Percentiles rank a stretch among this genome's conserved stretches.
Conservation (phyloP, 345 rosid species). For the Combretum micranthum region DNA sequence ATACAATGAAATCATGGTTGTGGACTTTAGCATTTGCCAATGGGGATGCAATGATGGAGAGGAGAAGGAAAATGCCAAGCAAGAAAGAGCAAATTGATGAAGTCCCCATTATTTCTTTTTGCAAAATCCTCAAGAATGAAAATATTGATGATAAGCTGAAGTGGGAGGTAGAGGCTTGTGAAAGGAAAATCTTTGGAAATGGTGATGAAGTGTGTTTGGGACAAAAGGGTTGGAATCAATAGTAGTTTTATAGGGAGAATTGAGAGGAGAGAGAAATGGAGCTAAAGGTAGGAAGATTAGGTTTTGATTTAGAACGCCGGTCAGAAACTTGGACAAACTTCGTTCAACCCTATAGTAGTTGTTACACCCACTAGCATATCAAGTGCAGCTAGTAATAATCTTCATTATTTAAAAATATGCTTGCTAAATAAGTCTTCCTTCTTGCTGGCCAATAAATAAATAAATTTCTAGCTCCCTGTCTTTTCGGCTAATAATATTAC, state of each 20-base stretch:
- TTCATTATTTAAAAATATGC: conserved; percentile 17
- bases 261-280: conserved; percentile 6
- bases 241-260: conserved; percentile 24
- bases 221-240: conserved; percentile 7
- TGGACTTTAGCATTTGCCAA: conserved; percentile 43
- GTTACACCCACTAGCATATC: conserved; percentile 58
- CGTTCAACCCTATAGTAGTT: conserved; percentile 34
- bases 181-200: neutral
- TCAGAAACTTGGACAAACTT: conserved; percentile 10
- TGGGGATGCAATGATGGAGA: conserved; percentile 23
- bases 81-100: conserved; percentile 8
- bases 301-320: conserved; percentile 36
- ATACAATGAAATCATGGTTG: conserved; percentile 67
- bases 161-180: neutral
- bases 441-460: too few relatives aligned
- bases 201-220: neutral
- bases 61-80: conserved; percentile 29
- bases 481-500: too few relatives aligned
- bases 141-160: neutral
- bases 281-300: conserved; percentile 58
- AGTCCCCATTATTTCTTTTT: conserved; percentile 2
- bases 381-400: conserved; percentile 8
- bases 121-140: neutral
- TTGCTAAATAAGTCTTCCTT: conserved; percentile 31
- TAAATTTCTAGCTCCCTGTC: too few relatives aligned